phyloP scores from a whole-genome alignment of 176 grass and related monocot species.

The Triticum dicoccoides region DNA sequence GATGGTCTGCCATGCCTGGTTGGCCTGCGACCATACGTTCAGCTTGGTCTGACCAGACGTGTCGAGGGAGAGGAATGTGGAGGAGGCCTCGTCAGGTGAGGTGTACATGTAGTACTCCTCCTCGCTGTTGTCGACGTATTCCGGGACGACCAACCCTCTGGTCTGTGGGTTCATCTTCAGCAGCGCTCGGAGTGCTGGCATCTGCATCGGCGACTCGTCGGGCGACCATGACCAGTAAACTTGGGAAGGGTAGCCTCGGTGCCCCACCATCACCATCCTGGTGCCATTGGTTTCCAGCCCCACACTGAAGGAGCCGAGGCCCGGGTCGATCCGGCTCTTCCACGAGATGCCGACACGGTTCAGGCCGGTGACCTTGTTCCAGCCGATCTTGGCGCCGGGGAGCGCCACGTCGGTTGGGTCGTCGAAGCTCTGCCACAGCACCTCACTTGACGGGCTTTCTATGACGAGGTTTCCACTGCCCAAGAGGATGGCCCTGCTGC shows the following conservation, averaged over 20 bases:
- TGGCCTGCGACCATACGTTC: constrained; percentile 12
- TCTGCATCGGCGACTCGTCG: neutral
- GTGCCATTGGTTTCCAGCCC: neutral
- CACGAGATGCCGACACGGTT: neutral
- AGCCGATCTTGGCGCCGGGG: neutral
- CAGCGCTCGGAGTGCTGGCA: neutral
- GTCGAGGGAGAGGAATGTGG: constrained; percentile 8
- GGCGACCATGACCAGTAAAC: neutral
- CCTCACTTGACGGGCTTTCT: neutral
- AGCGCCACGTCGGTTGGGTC: neutral
- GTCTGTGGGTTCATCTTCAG: neutral
- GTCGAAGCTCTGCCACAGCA: neutral
- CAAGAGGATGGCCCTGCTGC: neutral
- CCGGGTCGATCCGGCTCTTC: neutral
- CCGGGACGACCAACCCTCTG: neutral
- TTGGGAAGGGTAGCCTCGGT: neutral
- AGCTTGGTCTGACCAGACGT: constrained; percentile 18
- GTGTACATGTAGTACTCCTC: constrained; percentile 33
- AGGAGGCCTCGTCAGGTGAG: neutral
- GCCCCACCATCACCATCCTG: neutral
- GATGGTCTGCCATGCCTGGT: constrained; percentile 13
- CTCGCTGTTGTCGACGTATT: neutral
- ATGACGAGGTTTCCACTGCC: constrained; percentile 31
- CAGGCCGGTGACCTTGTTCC: neutral
- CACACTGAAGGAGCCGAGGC: neutral